These are phyloP conservation scores for Nectriaceae sp. DNA, from an alignment of 2,329 filamentous ascomycete species.

Conservation along the genomic window DNA sequence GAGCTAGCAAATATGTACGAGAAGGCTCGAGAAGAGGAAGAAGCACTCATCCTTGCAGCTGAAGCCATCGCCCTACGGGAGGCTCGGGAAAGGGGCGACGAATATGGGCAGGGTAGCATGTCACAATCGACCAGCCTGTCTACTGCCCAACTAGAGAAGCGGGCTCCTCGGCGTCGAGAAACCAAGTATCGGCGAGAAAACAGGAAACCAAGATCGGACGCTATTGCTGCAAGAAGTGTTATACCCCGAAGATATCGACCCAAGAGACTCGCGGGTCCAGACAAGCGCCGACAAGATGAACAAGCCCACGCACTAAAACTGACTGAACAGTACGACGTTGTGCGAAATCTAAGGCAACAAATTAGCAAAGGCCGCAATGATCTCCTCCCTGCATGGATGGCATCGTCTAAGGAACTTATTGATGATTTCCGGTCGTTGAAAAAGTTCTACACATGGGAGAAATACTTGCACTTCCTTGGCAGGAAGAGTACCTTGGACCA, in stretches of 20 bases:
- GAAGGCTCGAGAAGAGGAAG: conserved; percentile 68
- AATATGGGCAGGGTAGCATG: conserved; percentile 5
- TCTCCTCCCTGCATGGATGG: conserved; percentile 57
- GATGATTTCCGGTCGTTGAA: conserved; percentile 66
- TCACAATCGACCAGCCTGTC: background rate
- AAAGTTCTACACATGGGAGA: conserved; percentile 67
- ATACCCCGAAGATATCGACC: conserved; percentile 47
- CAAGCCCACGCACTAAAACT: conserved; percentile 42
- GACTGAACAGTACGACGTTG: conserved; percentile 44
- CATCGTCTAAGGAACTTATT: conserved; percentile 58
- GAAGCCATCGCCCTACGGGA: conserved; percentile 70
- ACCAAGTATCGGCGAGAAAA: conserved; percentile 13
- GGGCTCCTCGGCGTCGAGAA: conserved; percentile 5
- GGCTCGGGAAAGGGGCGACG: conserved; percentile 38
- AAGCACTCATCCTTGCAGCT: conserved; percentile 75
- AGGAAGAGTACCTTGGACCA: conserved; percentile 26
- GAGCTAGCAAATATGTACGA: conserved; percentile 86
- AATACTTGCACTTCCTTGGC: conserved; percentile 61
- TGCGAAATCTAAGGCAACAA: conserved; percentile 44
- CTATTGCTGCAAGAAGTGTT: conserved; percentile 21
- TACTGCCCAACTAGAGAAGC: background rate
- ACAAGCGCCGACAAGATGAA: conserved; percentile 47
- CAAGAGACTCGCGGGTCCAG: conserved; percentile 47
- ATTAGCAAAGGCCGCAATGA: conserved; percentile 45
- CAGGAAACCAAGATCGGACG: conserved; percentile 9